phyloP scores from a whole-genome alignment of 2,329 filamentous ascomycete genomes.

The Pseudogymnoascus sp. region DNA sequence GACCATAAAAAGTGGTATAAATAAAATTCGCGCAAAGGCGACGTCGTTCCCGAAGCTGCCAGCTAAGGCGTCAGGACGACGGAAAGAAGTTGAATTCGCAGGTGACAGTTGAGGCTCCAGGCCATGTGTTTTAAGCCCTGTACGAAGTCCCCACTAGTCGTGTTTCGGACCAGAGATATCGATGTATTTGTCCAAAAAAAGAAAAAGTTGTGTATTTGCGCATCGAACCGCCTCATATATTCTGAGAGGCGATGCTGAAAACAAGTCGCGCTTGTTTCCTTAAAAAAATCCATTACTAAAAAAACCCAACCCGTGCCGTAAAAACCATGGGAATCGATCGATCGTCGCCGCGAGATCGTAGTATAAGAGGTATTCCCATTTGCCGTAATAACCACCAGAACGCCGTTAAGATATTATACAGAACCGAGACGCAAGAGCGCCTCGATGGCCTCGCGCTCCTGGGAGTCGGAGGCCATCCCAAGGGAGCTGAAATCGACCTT shows the following conservation, averaged over 20 bases:
- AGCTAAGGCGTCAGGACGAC: conserved; percentile 1
- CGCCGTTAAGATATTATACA: conserved; percentile 45
- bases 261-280: conserved; percentile 2
- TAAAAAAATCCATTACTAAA: conserved; percentile 4
- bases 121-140: conserved; percentile 9
- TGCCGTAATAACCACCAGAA: conserved; percentile 7
- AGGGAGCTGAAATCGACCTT: conserved; percentile 45
- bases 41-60: background rate
- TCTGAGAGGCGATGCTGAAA: conserved; percentile 3
- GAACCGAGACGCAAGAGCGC: conserved; percentile 76
- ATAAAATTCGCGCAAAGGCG: conserved; percentile 5
- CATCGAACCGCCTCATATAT: conserved; percentile 6
- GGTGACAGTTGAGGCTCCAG: conserved; percentile 12
- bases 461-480: conserved; percentile 48
- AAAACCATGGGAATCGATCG: conserved; percentile 10
- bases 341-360: conserved; percentile 13
- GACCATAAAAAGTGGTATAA: conserved; percentile 8
- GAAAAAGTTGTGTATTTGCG: background rate
- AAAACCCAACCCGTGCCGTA: background rate
- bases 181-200: conserved; percentile 7
- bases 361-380: conserved; percentile 8
- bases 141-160: conserved; percentile 3
- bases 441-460: conserved; percentile 77
- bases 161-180: conserved; percentile 3
- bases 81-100: background rate